phyloP scores from a whole-genome alignment of 345 rosid genomes.

The Salix dunnii region DNA sequence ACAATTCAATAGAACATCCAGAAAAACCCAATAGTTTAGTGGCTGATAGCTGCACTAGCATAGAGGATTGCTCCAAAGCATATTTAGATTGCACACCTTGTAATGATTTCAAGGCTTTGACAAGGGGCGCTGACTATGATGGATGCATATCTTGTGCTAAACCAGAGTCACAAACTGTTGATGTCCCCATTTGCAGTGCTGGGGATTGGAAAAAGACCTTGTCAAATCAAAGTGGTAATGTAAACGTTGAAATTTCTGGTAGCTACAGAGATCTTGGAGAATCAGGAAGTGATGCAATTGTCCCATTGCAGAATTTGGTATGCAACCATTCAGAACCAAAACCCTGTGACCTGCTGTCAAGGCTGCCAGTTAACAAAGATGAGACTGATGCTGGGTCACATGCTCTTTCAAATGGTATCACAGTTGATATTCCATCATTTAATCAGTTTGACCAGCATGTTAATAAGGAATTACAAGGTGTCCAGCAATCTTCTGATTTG shows the following conservation, averaged over 20 bases:
- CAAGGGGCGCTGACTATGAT: slow-evolving; percentile 19
- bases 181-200: slow-evolving; percentile 4
- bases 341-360: slow-evolving; percentile 9
- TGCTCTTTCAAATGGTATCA: slow-evolving; percentile 36
- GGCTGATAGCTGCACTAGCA: slow-evolving; percentile 26
- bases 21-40: slow-evolving; percentile 34
- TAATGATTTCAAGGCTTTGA: slow-evolving; percentile 16
- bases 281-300: slow-evolving; percentile 22
- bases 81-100: slow-evolving; percentile 26
- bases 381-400: slow-evolving; percentile 32
- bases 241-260: slow-evolving; percentile 20
- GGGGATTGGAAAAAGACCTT: slow-evolving; percentile 16
- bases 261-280: slow-evolving; percentile 32
- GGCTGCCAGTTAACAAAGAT: slow-evolving; percentile 31
- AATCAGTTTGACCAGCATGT: slow-evolving; percentile 36
- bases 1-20: slow-evolving; percentile 31
- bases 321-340: slow-evolving; percentile 29
- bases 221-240: slow-evolving; percentile 18
- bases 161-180: slow-evolving; percentile 17
- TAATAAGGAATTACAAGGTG: slow-evolving; percentile 26
- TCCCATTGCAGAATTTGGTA: slow-evolving; percentile 29
- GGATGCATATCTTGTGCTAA: slow-evolving; percentile 18
- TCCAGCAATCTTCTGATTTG: slow-evolving; percentile 46
- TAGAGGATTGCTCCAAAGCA: slow-evolving; percentile 25
- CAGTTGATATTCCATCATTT: slow-evolving; percentile 56